Conservation (phyloP, 164 flowering plant genomes). For the Saururus chinensis region DNA sequence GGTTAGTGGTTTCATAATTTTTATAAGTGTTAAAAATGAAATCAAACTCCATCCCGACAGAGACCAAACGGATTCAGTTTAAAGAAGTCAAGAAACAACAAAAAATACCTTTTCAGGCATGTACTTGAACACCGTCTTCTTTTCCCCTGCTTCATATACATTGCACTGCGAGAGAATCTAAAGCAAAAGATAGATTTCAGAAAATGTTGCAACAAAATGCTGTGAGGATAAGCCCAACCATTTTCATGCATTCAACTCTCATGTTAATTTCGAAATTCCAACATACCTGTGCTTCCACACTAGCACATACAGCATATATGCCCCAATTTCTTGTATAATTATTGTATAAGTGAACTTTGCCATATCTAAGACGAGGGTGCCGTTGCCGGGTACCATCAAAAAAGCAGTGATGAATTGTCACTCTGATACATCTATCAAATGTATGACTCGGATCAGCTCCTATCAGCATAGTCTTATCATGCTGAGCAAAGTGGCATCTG, state of each 20-base stretch:
- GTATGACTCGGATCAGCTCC: conserved; percentile 70
- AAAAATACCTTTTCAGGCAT: conserved; percentile 57
- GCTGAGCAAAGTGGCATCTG: conserved; percentile 66
- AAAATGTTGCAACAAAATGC: neutral
- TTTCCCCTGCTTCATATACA: conserved; percentile 88
- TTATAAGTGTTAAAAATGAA: no score
- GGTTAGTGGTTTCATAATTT: no score
- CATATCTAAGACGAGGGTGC: conserved; percentile 87
- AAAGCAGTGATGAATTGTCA: conserved; percentile 84
- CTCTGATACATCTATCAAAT: conserved; percentile 66
- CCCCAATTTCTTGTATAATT: conserved; percentile 87
- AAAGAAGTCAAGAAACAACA: neutral
- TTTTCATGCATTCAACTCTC: neutral
- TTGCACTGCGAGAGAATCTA: conserved; percentile 86
- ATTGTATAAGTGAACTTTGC: conserved; percentile 74
- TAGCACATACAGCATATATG: conserved; percentile 87
- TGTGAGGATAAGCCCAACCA: neutral
- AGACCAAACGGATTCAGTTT: neutral
- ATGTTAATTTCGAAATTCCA: neutral
- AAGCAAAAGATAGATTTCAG: neutral
- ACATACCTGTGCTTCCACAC: conserved; percentile 79
- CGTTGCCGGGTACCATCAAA: conserved; percentile 79
- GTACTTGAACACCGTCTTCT: conserved; percentile 69
- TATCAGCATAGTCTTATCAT: conserved; percentile 79
- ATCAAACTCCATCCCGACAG: neutral